Conservation (phyloP, 148 eudicot species). For the Silene latifolia region DNA sequence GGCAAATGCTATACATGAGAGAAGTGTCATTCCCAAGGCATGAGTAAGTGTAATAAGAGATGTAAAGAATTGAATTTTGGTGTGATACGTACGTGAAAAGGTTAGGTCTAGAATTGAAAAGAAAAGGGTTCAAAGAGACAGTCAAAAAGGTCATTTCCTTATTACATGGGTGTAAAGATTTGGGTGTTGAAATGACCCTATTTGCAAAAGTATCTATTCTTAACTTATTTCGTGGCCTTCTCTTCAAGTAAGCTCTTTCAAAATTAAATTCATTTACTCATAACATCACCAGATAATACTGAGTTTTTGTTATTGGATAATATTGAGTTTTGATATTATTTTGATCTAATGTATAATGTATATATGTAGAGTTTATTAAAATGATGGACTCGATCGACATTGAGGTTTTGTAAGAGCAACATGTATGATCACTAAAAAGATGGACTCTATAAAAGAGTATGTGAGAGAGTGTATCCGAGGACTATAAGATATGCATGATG, state of each 20-base stretch:
- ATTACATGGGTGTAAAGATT: conserved; percentile 19
- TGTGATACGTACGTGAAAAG: conserved; percentile 34
- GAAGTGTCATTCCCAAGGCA: conserved; percentile 28
- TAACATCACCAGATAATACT: no score
- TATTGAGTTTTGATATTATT: no score
- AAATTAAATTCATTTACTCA: background rate
- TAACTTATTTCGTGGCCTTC: background rate
- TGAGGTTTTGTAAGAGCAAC: no score
- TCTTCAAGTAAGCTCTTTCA: background rate
- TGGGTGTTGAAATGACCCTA: background rate
- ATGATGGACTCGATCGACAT: no score
- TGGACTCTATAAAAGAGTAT: no score
- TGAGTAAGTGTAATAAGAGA: conserved; percentile 5
- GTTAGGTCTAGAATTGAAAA: conserved; percentile 12
- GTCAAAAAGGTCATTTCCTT: conserved; percentile 35
- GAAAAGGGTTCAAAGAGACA: conserved; percentile 29
- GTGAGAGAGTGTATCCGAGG: no score
- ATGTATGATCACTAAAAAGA: no score
- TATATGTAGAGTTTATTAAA: no score
- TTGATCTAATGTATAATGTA: no score
- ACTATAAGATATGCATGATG: no score
- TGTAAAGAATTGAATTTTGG: conserved; percentile 13
- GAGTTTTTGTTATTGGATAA: no score
- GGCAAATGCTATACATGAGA: conserved; percentile 30
- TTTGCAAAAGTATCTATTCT: background rate